phyloP scores from a whole-genome alignment of 176 grass and related monocot species.

The Oryza glaberrima region DNA sequence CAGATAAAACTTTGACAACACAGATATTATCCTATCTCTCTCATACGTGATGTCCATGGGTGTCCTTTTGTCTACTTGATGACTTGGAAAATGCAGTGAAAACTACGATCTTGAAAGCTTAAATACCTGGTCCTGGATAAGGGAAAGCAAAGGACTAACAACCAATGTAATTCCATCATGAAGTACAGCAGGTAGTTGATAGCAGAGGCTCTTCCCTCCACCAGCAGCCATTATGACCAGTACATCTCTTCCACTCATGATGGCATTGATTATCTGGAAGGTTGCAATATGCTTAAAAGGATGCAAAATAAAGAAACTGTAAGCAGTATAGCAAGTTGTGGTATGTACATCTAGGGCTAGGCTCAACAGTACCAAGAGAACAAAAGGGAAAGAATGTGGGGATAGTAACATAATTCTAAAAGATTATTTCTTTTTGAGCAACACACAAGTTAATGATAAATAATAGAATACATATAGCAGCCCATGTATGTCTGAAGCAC shows the following conservation, averaged over 20 bases:
- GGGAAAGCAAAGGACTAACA: slow-evolving; percentile 86
- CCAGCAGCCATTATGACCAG: slow-evolving; percentile 98
- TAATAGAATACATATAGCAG: slow-evolving; percentile 2
- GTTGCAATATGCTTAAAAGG: slow-evolving; percentile 29
- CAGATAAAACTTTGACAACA: neutral
- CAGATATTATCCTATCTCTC: neutral
- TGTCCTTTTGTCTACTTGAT: neutral
- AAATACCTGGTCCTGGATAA: slow-evolving; percentile 90
- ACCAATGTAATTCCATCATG: slow-evolving; percentile 74
- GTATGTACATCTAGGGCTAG: neutral
- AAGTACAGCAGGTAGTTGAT: slow-evolving; percentile 87
- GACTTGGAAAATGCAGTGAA: neutral
- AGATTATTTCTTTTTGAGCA: neutral
- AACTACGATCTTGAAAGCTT: slow-evolving; percentile 10
- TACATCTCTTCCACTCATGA: slow-evolving; percentile 89
- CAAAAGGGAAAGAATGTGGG: neutral
- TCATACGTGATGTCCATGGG: neutral
- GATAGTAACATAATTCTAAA: slow-evolving; percentile 9
- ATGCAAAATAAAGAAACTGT: slow-evolving; percentile 21
- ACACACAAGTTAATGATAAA: slow-evolving; percentile 8
- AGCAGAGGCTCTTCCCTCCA: slow-evolving; percentile 90
- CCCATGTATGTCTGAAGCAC: slow-evolving; percentile 27
- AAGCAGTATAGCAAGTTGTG: slow-evolving; percentile 5
- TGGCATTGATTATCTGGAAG: slow-evolving; percentile 88
- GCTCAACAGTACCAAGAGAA: slow-evolving; percentile 16